Percentiles rank a stretch among this genome's conserved stretches.
Evolutionary conservation across 805 yeast genomes (phyloP).

Genomic region (Candida fluviatilis): DNA sequence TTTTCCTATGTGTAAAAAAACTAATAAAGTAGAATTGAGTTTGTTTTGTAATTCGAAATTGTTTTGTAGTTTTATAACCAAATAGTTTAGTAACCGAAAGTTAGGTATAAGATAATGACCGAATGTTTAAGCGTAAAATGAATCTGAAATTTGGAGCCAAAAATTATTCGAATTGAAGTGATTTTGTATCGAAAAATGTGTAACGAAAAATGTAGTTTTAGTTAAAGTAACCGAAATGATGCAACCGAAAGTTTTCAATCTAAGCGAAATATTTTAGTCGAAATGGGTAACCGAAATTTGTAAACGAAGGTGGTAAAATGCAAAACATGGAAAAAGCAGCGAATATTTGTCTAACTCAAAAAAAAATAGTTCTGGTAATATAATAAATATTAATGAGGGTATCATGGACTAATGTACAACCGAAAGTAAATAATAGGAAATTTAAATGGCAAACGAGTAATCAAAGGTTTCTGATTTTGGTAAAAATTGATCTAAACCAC

Average conservation of each 20-base stretch:
- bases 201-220: no score
- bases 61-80: background rate
- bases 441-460: constrained; percentile 13
- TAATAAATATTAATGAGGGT: no score
- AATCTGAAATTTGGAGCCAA: background rate
- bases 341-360: no score
- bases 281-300: constrained; percentile 11
- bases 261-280: background rate
- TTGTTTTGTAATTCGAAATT: background rate
- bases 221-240: background rate
- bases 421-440: constrained; percentile 2
- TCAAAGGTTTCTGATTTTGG: constrained; percentile 26
- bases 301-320: no score
- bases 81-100: background rate
- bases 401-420: constrained; percentile 1
- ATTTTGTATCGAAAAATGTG: no score
- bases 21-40: background rate
- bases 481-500: constrained; percentile 21
- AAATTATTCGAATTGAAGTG: background rate
- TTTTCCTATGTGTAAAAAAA: background rate
- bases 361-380: background rate
- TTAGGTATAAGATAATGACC: background rate
- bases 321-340: no score
- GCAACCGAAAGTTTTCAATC: background rate
- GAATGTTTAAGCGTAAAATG: background rate